A percentile compares a stretch with the other conserved stretches of the same genome.
Conservation (phyloP, 257 asterid genomes). For the Capsicum rhomboideum region DNA sequence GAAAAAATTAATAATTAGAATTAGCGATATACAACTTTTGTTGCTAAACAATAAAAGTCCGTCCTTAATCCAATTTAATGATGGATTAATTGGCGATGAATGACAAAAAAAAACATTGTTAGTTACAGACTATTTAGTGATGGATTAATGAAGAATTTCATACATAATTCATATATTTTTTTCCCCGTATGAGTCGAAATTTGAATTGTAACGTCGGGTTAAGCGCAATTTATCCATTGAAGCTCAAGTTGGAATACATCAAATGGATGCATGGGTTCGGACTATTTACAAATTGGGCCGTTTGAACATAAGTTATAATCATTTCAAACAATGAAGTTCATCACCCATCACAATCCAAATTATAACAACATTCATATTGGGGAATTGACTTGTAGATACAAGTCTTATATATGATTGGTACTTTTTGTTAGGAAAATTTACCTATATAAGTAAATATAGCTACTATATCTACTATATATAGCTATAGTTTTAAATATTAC, state of each 20-base stretch:
- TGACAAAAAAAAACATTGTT: not conserved
- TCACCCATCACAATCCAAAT: no score
- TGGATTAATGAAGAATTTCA: not conserved
- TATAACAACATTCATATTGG: no score
- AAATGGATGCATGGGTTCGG: not conserved
- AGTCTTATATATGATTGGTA: no score
- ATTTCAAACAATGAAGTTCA: no score
- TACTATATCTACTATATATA: no score
- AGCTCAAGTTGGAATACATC: not conserved
- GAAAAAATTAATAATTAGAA: not conserved
- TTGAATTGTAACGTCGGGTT: not conserved
- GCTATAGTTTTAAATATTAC: no score
- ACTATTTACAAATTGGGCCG: not conserved
- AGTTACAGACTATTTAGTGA: not conserved
- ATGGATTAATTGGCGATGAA: not conserved
- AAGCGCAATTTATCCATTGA: not conserved
- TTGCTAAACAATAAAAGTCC: not conserved
- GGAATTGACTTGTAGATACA: no score
- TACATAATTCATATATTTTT: not conserved
- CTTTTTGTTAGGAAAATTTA: no score
- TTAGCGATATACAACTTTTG: no score
- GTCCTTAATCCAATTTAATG: not conserved
- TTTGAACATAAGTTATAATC: not conserved
- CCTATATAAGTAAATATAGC: no score
- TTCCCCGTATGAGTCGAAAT: not conserved